Percentiles rank a stretch among this genome's conserved stretches.
Conservation (phyloP, 371 early-diverging fungal species). For the Actinomortierella ambigua region DNA sequence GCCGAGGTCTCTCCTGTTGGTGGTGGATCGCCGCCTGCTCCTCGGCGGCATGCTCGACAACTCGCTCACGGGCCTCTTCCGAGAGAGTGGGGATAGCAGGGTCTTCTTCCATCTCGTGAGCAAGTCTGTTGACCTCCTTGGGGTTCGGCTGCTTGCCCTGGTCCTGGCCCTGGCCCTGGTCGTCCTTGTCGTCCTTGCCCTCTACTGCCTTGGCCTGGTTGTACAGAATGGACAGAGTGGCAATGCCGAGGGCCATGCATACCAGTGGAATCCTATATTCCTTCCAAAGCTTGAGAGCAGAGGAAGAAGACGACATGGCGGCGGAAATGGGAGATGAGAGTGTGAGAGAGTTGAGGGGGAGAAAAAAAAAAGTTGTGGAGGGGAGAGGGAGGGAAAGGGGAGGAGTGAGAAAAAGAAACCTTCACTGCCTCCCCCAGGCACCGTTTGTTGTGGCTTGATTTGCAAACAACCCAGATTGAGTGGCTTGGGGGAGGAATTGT, state of each 20-base stretch:
- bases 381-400: neutral
- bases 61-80: constrained; percentile 12
- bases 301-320: constrained; percentile 24
- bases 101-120: constrained; percentile 33
- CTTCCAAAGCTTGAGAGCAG: constrained; percentile 38
- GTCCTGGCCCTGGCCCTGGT: too few relatives aligned
- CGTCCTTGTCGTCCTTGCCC: too few relatives aligned
- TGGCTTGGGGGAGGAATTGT: too few relatives aligned
- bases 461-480: too few relatives aligned
- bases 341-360: neutral
- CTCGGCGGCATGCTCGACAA: constrained; percentile 7
- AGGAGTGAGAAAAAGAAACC: too few relatives aligned
- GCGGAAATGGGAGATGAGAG: neutral
- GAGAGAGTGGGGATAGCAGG: constrained; percentile 27
- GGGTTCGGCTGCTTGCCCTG: too few relatives aligned
- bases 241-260: constrained; percentile 42
- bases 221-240: constrained; percentile 31
- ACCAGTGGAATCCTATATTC: constrained; percentile 44
- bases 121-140: constrained; percentile 1
- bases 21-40: constrained; percentile 8
- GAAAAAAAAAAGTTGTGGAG: neutral
- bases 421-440: too few relatives aligned
- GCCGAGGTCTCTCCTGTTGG: constrained; percentile 18
- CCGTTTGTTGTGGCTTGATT: too few relatives aligned
- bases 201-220: too few relatives aligned